Base-by-base conservation (phyloP, 768 basidiomycete species). In the Coprinopsis sp. region DNA sequence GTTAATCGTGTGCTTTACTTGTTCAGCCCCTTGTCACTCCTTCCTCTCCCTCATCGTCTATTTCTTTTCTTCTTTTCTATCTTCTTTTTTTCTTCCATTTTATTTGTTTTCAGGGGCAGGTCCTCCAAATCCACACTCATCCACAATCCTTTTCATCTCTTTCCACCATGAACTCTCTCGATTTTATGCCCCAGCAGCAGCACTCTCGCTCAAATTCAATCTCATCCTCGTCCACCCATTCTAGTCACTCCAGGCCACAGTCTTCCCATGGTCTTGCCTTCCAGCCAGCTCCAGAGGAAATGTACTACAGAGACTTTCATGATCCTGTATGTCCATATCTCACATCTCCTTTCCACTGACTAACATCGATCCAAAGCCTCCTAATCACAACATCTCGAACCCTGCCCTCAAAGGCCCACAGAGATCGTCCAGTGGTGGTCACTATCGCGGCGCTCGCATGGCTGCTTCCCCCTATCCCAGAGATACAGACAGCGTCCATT, bases 401-500 rank as follows among this genome's bases (percentile, higher is more conserved):
- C 80, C 85, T 49, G 79, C 83, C 44, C 74, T 87, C 55, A 90
- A 90, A 72, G 79, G 79, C 57, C 84, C 85, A 57, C 75, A 84
- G 54, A 83, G 86, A 54, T 80, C 81, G n/a, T n/a, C n/a, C n/a
- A n/a, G n/a, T n/a, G n/a, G n/a, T 23, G 75, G 77, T 50, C 87
- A 90, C 66, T 82, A 83, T 64, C 79, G 89, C 54, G n/a, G n/a
- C n/a, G 87, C 87, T 54, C 82, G 89, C 54, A 83, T 77, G 33
- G 82, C 82, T 34, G 82, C 88, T 23, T 90, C 88, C 44, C 89
- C 89, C 36, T 92, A 92, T 65, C 85, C 87, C 44, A 81, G 89
- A 51, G 88, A 91, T 59, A 79, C 84, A 11, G 87, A 90, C 70
- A 85, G 83, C 60, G 85, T 90, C 52, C 87, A 91, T 58, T 90